Conservation (phyloP, 2,329 filamentous ascomycete genomes). For the Davidsoniella virescens region DNA sequence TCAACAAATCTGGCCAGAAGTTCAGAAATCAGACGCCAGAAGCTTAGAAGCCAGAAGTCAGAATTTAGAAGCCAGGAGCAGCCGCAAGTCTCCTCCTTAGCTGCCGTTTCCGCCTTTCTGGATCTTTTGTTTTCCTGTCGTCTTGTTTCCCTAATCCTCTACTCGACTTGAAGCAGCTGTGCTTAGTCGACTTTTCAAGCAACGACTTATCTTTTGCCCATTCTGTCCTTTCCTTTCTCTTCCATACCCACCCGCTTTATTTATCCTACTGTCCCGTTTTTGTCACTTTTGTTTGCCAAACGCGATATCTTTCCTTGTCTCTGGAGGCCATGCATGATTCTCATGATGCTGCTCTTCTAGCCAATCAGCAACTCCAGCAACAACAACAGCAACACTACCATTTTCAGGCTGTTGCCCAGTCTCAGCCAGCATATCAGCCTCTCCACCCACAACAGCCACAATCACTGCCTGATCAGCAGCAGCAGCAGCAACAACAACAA, state of each 20-base stretch:
- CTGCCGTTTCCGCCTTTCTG: no score
- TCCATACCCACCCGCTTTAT: background rate
- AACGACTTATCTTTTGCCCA: background rate
- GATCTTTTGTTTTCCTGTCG: no score
- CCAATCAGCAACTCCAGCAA: slow-evolving; percentile 12
- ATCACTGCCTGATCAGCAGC: background rate
- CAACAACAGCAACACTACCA: slow-evolving; percentile 14
- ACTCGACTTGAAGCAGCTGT: no score
- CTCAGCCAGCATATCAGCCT: slow-evolving; percentile 23
- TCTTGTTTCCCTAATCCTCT: no score
- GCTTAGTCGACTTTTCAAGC: background rate
- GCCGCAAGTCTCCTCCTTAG: no score
- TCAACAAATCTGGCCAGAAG: no score
- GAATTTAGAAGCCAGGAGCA: no score
- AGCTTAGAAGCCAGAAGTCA: no score
- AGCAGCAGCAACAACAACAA: slow-evolving; percentile 50
- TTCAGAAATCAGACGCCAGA: no score
- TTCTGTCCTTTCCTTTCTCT: background rate
- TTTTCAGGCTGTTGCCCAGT: background rate
- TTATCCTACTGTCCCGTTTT: background rate
- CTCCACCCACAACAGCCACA: slow-evolving; percentile 16
- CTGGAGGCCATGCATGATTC: slow-evolving; percentile 11
- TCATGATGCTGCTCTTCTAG: slow-evolving; percentile 12
- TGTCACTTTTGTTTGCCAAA: background rate
- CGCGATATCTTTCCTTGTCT: background rate